Evolutionary conservation across 2,329 filamentous ascomycete genomes (phyloP).

Genomic region (Ophiostoma sp.): DNA sequence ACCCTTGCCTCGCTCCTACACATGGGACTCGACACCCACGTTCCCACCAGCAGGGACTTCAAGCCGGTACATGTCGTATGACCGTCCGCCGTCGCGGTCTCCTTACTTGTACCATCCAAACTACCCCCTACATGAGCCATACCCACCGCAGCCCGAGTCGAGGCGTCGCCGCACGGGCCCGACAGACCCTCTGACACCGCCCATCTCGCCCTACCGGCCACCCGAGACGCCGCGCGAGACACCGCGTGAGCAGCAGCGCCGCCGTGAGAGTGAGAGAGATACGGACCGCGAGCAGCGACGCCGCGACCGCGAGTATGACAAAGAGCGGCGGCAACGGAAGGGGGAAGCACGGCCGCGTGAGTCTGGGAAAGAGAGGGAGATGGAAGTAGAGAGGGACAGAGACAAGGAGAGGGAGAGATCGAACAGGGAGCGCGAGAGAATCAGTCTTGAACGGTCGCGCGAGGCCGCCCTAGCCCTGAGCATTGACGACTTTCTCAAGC

Average conservation of each 20-base stretch:
- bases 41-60: neutral
- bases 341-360: neutral
- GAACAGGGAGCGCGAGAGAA: neutral
- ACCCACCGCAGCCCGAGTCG: neutral
- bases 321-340: neutral
- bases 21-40: conserved; percentile 1
- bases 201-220: neutral
- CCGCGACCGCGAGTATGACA: neutral
- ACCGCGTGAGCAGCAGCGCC: neutral
- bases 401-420: neutral
- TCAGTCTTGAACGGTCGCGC: neutral
- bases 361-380: neutral
- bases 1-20: neutral
- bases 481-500: conserved; percentile 20
- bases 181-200: neutral
- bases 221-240: neutral
- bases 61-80: neutral
- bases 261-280: neutral
- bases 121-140: neutral
- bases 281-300: neutral
- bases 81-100: conserved; percentile 2
- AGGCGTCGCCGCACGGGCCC: neutral
- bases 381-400: neutral
- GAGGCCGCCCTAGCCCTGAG: neutral
- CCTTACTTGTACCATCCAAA: conserved; percentile 5